phyloP scores from a whole-genome alignment of 306 rosid genomes.

The Begonia masoniana region DNA sequence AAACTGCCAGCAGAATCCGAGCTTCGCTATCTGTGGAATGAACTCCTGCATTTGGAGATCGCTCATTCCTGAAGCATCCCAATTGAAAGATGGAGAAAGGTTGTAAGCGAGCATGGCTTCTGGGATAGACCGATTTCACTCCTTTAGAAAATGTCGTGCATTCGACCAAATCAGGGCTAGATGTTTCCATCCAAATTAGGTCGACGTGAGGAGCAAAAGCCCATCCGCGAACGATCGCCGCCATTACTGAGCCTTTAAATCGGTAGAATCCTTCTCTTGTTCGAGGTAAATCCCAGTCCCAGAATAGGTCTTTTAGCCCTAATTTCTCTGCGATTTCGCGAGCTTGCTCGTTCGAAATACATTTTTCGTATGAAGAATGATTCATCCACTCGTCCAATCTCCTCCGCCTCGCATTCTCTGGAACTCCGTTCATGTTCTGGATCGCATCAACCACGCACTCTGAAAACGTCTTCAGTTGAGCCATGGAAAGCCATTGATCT shows the following conservation, averaged over 20 bases:
- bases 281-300: slow-evolving; percentile 94
- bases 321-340: slow-evolving; percentile 48
- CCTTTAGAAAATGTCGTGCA: slow-evolving; percentile 72
- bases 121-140: slow-evolving; percentile 44
- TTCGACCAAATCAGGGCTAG: slow-evolving; percentile 54
- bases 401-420: slow-evolving; percentile 45
- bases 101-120: slow-evolving; percentile 73
- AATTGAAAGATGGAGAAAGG: slow-evolving; percentile 90
- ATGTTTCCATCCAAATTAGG: slow-evolving; percentile 86
- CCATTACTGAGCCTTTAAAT: slow-evolving; percentile 64
- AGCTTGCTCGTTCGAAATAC: slow-evolving; percentile 59
- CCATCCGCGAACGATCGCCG: slow-evolving; percentile 74
- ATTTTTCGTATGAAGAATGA: slow-evolving; percentile 33
- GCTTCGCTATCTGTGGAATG: slow-evolving; percentile 65
- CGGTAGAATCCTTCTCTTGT: slow-evolving; percentile 94
- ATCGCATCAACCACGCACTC: slow-evolving; percentile 64
- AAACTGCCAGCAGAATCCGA: slow-evolving; percentile 92
- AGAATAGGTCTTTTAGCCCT: slow-evolving; percentile 53
- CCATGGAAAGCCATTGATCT: slow-evolving; percentile 59
- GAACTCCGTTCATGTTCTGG: slow-evolving; percentile 22
- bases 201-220: slow-evolving; percentile 77
- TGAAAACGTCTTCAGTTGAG: slow-evolving; percentile 61
- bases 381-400: slow-evolving; percentile 54
- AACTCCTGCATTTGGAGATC: slow-evolving; percentile 65
- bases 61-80: slow-evolving; percentile 97